Base-by-base conservation (phyloP, 2,329 filamentous ascomycete species). In the Colletotrichum sp. region DNA sequence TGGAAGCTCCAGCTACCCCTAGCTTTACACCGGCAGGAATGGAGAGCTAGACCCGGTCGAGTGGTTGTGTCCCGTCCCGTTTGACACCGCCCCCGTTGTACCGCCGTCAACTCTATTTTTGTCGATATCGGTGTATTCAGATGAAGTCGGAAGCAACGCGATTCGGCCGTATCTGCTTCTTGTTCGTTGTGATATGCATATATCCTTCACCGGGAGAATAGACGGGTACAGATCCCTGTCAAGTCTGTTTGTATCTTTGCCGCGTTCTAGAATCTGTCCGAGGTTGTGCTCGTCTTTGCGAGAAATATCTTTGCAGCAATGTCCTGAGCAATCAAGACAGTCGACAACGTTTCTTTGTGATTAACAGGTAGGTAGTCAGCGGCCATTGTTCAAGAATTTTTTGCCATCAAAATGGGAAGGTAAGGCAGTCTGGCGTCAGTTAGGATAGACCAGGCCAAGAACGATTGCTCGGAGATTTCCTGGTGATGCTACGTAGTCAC, bases 41-140 rank as follows among this genome's bases (percentile, higher is more conserved):
- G 52, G 64, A 49, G 6, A 39, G 28, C 72, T 66, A 57, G 39
- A 60, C 73, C 73, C 69, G 15, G 55, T 28, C 36, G 39, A 72
- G 12, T 55, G 69, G 73, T 72, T 68, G 28, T 65, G 59, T 66
- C 30, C 64, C 73, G 39, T 72, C 55, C 52, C 36, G 36, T 63
- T 75, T 55, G 68, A 24, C 32, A 62, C 26, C 28, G 15, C 62
- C 62, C 24, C 28, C 57, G 36, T 55, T 72, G 49, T 26, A 49
- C 60, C 44, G 63, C 63, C 73, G 57, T n/a, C 69, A 76, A 73
- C 57, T 71, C 75, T 69, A 30, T 67, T 70, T 66, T 57, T 57
- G 49, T 79, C 81, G 75, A 85, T 75, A 76, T 85, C 80, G 74
- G 86, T 84, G 71, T 82, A 85, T 78, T 81, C 44, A 78, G 71